Percentiles rank a stretch among this genome's conserved stretches.
Conservation (phyloP, 2,329 filamentous ascomycete genomes). For the Venturia effusa region DNA sequence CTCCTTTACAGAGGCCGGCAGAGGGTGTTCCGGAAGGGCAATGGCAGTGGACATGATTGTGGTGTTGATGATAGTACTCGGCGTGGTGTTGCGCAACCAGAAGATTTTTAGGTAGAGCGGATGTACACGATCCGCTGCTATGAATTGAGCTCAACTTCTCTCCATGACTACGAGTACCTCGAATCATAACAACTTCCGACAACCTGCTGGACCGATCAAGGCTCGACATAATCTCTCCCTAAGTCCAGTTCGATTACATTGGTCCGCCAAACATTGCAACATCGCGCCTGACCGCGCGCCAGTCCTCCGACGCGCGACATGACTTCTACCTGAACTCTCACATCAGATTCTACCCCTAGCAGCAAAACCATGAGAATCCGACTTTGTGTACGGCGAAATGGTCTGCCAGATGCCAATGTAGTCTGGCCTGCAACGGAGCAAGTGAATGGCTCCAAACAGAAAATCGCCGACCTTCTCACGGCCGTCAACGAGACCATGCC, state of each 20-base stretch:
- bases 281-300: not conserved
- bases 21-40: not conserved
- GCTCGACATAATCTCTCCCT: not conserved
- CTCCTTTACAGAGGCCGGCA: not conserved
- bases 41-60: constrained; percentile 1
- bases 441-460: constrained; percentile 32
- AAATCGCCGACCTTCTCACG: constrained; percentile 56
- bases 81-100: not conserved
- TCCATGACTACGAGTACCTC: not conserved
- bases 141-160: not conserved
- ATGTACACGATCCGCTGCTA: not conserved
- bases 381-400: constrained; percentile 26
- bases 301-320: not conserved
- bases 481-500: constrained; percentile 68
- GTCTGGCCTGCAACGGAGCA: constrained; percentile 25
- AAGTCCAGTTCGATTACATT: not conserved
- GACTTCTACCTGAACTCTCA: not conserved
- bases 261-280: not conserved
- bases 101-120: constrained; percentile 8
- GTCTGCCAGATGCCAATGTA: constrained; percentile 26
- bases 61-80: not conserved
- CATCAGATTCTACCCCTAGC: constrained; percentile 10
- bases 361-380: constrained; percentile 19
- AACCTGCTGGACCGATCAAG: not conserved
- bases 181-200: not conserved